Conservation (phyloP, 2,329 filamentous ascomycete genomes). For the Stachybotrys chartarum region DNA sequence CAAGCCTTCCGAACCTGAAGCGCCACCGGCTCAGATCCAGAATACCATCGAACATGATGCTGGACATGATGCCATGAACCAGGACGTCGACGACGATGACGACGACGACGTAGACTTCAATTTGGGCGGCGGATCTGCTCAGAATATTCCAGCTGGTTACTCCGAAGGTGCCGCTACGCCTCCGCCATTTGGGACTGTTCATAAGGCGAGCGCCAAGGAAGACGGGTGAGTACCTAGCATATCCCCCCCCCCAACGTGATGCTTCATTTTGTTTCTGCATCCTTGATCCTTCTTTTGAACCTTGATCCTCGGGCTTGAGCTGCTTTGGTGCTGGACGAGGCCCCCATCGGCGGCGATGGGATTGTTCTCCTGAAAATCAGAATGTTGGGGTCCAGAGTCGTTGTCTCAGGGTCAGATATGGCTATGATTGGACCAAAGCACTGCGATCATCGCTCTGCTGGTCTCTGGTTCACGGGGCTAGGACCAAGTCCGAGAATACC, state of each 20-base stretch:
- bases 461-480: too few species aligned
- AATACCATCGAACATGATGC: conserved; percentile 11
- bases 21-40: conserved; percentile 7
- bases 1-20: conserved; percentile 17
- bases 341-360: not conserved
- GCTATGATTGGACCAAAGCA: too few species aligned
- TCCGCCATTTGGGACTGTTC: conserved; percentile 27
- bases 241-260: conserved; percentile 15
- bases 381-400: not conserved
- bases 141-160: conserved; percentile 11
- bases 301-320: not conserved
- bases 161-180: conserved; percentile 24
- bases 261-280: conserved; percentile 4
- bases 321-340: not conserved
- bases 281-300: too few species aligned
- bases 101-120: conserved; percentile 55
- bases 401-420: not conserved
- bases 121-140: conserved; percentile 35
- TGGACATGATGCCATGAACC: conserved; percentile 32
- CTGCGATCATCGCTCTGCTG: too few species aligned
- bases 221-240: conserved; percentile 31
- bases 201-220: conserved; percentile 57
- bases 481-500: not conserved
- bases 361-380: not conserved
- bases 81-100: conserved; percentile 41